These are phyloP conservation scores for Coniferiporia sulphurascens DNA, from an alignment of 1,284 basidiomycete genomes.

Conservation along the genomic window DNA sequence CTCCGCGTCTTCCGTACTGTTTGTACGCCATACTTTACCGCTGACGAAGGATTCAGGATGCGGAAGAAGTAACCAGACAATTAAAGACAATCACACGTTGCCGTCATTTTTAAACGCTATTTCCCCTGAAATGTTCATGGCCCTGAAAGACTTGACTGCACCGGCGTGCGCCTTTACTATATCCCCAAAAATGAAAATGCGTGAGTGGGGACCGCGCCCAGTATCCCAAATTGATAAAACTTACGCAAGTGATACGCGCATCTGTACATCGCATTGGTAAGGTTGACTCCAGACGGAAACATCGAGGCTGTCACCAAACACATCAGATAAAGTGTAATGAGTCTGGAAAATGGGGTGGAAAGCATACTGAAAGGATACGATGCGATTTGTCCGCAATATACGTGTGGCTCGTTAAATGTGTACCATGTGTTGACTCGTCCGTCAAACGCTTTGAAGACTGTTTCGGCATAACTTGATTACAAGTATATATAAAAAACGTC, in stretches of 20 bases:
- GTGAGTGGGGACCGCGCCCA: no score
- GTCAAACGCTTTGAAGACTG: constrained; percentile 43
- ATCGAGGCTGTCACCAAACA: constrained; percentile 19
- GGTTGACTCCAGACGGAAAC: constrained; percentile 37
- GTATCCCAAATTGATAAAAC: constrained; percentile 17
- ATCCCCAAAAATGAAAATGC: not conserved
- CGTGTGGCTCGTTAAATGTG: constrained; percentile 48
- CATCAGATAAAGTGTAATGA: not conserved
- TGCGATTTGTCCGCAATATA: constrained; percentile 35
- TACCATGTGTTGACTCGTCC: constrained; percentile 46
- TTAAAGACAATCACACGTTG: constrained; percentile 32
- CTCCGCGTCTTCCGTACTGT: constrained; percentile 37
- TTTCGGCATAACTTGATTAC: constrained; percentile 38
- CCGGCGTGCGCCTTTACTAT: constrained; percentile 42
- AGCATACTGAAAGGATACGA: constrained; percentile 41
- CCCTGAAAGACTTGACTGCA: constrained; percentile 41
- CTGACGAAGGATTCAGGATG: constrained; percentile 22
- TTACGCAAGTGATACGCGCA: constrained; percentile 40
- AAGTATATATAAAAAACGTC: no score
- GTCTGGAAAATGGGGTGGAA: not conserved
- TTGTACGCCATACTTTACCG: constrained; percentile 40
- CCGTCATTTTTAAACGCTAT: constrained; percentile 47
- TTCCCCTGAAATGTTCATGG: constrained; percentile 41
- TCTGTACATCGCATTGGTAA: constrained; percentile 36
- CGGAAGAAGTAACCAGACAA: not conserved